Conservation (phyloP, 371 early-diverging fungal species). For the Fennellomyces sp. region DNA sequence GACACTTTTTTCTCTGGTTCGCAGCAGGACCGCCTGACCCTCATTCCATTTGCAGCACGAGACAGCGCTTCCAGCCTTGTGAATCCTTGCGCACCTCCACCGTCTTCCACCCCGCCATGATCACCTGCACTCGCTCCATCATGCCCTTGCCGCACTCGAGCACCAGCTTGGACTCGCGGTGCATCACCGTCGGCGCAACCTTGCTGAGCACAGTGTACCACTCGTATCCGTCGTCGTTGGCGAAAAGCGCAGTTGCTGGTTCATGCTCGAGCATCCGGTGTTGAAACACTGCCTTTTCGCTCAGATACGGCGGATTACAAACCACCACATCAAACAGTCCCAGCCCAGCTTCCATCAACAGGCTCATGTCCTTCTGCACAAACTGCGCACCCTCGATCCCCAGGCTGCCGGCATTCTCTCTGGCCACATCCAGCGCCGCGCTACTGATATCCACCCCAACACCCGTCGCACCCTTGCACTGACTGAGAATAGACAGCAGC, state of each 20-base stretch:
- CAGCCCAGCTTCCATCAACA: constrained; percentile 11
- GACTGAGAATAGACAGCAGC: constrained; percentile 58
- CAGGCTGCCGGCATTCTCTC: constrained; percentile 41
- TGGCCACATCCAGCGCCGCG: constrained; percentile 61
- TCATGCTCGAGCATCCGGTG: constrained; percentile 57
- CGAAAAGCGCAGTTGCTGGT: constrained; percentile 68
- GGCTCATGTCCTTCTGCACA: constrained; percentile 44
- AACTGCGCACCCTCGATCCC: constrained; percentile 29
- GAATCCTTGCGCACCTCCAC: constrained; percentile 46
- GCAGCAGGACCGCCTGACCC: no score
- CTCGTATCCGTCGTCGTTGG: constrained; percentile 67
- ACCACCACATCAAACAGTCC: constrained; percentile 65
- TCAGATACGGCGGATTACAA: constrained; percentile 80
- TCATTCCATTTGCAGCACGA: constrained; percentile 35
- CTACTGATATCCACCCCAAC: constrained; percentile 70
- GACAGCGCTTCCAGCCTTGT: constrained; percentile 65
- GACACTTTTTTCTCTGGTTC: background rate
- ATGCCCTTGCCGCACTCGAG: constrained; percentile 77
- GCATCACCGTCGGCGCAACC: constrained; percentile 34
- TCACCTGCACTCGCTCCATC: constrained; percentile 56
- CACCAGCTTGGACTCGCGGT: constrained; percentile 48
- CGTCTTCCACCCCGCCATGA: constrained; percentile 57
- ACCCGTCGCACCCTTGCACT: constrained; percentile 31
- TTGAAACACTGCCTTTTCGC: constrained; percentile 21
- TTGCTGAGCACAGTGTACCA: constrained; percentile 60